Conservation (phyloP, 2,329 filamentous ascomycete species). For the Talaromyces atroroseus region DNA sequence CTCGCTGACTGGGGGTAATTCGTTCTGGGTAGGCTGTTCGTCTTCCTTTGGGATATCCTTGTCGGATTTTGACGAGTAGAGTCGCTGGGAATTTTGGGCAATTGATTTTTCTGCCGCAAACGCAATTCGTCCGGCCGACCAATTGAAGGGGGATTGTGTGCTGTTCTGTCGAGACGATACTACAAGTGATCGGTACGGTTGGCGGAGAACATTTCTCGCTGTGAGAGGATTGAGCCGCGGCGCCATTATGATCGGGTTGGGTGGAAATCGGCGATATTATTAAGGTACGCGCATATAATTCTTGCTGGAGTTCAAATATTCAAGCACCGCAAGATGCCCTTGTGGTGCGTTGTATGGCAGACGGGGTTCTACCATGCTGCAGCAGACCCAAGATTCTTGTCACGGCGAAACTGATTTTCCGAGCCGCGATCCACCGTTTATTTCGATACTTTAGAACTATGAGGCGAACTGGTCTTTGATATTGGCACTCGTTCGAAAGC, state of each 20-base stretch:
- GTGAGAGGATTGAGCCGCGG: conserved; percentile 49
- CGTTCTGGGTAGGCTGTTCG: conserved; percentile 44
- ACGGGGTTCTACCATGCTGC: background rate
- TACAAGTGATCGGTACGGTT: conserved; percentile 21
- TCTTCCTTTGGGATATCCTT: conserved; percentile 22
- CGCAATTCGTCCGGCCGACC: background rate
- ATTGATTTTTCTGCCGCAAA: background rate
- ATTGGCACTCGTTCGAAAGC: background rate
- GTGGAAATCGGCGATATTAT: background rate
- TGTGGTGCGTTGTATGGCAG: background rate
- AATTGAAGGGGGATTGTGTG: conserved; percentile 1
- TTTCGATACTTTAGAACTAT: too few relatives aligned
- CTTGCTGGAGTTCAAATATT: background rate
- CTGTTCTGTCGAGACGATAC: conserved; percentile 16
- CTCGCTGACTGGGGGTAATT: conserved; percentile 57
- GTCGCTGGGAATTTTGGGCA: conserved; percentile 21
- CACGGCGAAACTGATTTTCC: conserved; percentile 21
- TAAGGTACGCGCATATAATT: background rate
- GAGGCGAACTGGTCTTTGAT: too few relatives aligned
- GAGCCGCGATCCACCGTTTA: conserved; percentile 4
- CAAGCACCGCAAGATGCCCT: background rate
- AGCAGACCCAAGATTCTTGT: conserved; percentile 13
- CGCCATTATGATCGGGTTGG: conserved; percentile 42
- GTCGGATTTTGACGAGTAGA: conserved; percentile 31
- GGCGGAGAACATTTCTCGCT: conserved; percentile 29